These are phyloP conservation scores for Saccharomyces hybrid DNA, from an alignment of 1,139 yeast genomes.

Conservation along the genomic window DNA sequence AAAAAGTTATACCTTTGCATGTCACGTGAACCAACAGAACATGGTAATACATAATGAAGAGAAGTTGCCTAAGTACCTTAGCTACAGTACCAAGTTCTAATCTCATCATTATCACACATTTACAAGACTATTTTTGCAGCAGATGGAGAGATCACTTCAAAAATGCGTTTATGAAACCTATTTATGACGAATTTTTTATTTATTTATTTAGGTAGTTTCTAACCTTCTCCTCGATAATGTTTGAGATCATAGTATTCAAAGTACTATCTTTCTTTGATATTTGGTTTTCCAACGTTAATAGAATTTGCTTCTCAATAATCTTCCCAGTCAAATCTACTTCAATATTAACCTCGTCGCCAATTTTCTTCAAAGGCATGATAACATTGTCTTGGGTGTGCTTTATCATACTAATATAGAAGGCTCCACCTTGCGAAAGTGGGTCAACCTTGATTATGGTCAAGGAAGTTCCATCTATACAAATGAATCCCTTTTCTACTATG, in stretches of 20 bases:
- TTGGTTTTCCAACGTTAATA: conserved; percentile 46
- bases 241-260: conserved; percentile 17
- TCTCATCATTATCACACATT: neutral
- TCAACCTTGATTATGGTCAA: conserved; percentile 79
- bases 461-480: conserved; percentile 90
- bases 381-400: conserved; percentile 86
- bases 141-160: neutral
- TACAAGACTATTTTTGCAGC: neutral
- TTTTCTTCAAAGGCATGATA: conserved; percentile 53
- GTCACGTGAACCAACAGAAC: neutral
- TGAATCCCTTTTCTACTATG: conserved; percentile 89
- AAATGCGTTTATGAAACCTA: neutral
- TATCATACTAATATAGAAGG: conserved; percentile 83
- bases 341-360: conserved; percentile 68
- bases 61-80: neutral
- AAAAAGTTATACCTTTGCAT: neutral
- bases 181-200: neutral
- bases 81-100: neutral
- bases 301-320: conserved; percentile 79
- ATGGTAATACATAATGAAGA: neutral
- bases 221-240: conserved; percentile 21
- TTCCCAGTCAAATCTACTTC: conserved; percentile 95
- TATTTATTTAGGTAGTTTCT: conserved; percentile 10
- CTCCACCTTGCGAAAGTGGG: conserved; percentile 34
- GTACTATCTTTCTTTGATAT: conserved; percentile 34